These are phyloP conservation scores for Gentiana dahurica DNA, from an alignment of 257 asterid species.

Conservation along the genomic window DNA sequence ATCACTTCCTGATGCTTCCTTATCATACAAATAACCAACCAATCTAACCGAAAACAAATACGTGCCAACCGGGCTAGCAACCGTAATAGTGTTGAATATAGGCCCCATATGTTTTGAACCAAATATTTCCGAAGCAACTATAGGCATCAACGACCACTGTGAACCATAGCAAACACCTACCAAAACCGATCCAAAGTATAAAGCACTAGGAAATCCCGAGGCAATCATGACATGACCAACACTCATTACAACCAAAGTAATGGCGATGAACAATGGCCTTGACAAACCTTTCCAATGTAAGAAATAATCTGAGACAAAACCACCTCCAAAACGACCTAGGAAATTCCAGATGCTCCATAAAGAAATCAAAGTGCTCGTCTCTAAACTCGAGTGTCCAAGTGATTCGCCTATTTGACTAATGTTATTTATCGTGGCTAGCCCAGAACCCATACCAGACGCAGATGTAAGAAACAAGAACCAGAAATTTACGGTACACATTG, in stretches of 20 bases:
- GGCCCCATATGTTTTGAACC: slow-evolving; percentile 69
- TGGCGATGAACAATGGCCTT: slow-evolving; percentile 59
- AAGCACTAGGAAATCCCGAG: slow-evolving; percentile 52
- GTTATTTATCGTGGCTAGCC: slow-evolving; percentile 81
- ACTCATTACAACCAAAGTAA: slow-evolving; percentile 51
- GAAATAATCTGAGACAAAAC: slow-evolving; percentile 67
- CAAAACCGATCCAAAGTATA: slow-evolving; percentile 56
- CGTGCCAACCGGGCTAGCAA: slow-evolving; percentile 71
- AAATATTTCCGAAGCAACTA: slow-evolving; percentile 61
- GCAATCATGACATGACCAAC: slow-evolving; percentile 60
- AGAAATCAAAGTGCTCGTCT: slow-evolving; percentile 60
- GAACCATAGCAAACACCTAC: slow-evolving; percentile 85
- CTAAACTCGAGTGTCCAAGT: slow-evolving; percentile 51
- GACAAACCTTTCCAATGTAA: slow-evolving; percentile 44
- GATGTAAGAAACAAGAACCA: slow-evolving; percentile 71
- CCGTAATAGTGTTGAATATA: slow-evolving; percentile 66
- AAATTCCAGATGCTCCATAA: slow-evolving; percentile 95
- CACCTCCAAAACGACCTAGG: slow-evolving; percentile 80
- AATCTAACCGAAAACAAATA: slow-evolving; percentile 66
- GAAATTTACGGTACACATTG: slow-evolving; percentile 45
- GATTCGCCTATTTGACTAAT: slow-evolving; percentile 89
- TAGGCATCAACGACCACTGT: slow-evolving; percentile 94
- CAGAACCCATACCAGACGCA: slow-evolving; percentile 92
- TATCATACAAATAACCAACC: slow-evolving; percentile 66
- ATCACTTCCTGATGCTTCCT: slow-evolving; percentile 29